Conservation (phyloP, 2,329 filamentous ascomycete species). For the Zasmidium cellare region DNA sequence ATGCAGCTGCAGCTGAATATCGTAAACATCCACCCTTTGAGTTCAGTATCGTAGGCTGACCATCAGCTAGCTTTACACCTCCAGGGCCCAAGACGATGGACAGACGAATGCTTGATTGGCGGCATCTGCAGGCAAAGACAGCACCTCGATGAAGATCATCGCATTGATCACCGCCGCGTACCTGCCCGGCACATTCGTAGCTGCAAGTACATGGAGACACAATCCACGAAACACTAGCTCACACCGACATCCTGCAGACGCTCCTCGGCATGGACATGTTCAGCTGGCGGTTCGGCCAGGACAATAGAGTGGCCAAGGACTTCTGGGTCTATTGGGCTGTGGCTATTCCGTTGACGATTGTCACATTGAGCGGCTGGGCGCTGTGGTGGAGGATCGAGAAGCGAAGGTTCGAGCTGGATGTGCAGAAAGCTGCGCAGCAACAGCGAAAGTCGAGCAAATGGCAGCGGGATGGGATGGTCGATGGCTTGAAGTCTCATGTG, state of each 20-base stretch:
- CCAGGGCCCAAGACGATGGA: slow-evolving; percentile 20
- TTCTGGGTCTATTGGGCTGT: slow-evolving; percentile 37
- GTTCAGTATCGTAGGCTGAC: slow-evolving; percentile 1
- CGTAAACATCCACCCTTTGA: not conserved
- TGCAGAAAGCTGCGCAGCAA: slow-evolving; percentile 7
- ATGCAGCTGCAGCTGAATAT: slow-evolving; percentile 19
- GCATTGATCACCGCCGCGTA: slow-evolving; percentile 52
- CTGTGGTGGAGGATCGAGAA: slow-evolving; percentile 19
- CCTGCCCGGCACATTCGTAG: slow-evolving; percentile 54
- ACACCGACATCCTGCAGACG: slow-evolving; percentile 1
- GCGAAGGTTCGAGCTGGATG: slow-evolving; percentile 7
- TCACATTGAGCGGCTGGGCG: slow-evolving; percentile 16
- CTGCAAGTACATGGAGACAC: slow-evolving; percentile 2
- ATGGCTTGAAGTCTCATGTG: not conserved
- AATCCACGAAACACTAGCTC: not conserved
- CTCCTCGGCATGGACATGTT: slow-evolving; percentile 21
- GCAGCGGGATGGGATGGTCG: not conserved
- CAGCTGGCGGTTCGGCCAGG: slow-evolving; percentile 5
- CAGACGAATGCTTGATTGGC: slow-evolving; percentile 32
- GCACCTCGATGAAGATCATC: slow-evolving; percentile 54
- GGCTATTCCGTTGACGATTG: slow-evolving; percentile 28
- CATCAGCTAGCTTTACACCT: slow-evolving; percentile 16
- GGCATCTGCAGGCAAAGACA: slow-evolving; percentile 46
- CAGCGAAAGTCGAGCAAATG: not conserved
- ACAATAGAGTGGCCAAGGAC: slow-evolving; percentile 22